A percentile compares a stretch with the other conserved stretches of the same genome.
Evolutionary conservation across 2,329 filamentous ascomycete species (phyloP).

Genomic region (Didymella arachidicola): DNA sequence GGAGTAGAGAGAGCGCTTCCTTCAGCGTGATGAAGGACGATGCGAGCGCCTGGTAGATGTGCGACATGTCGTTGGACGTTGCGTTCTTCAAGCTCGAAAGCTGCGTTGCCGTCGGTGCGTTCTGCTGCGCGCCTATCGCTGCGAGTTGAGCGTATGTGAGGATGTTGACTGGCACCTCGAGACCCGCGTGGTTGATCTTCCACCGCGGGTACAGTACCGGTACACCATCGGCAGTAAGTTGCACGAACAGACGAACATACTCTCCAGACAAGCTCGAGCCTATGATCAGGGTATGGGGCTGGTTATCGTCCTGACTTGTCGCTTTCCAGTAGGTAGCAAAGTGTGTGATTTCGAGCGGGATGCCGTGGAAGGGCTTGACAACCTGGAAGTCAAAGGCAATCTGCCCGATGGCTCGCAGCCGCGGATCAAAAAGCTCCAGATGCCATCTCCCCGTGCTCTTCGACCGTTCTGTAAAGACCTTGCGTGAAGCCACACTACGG

Average conservation of each 20-base stretch:
- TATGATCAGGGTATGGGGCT: slow-evolving; percentile 86
- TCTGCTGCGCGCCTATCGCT: slow-evolving; percentile 52
- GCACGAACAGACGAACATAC: slow-evolving; percentile 89
- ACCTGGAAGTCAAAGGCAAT: slow-evolving; percentile 95
- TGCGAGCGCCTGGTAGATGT: slow-evolving; percentile 75
- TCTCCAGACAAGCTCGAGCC: slow-evolving; percentile 96
- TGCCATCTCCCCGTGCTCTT: slow-evolving; percentile 83
- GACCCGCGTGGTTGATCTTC: slow-evolving; percentile 76
- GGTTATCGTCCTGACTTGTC: slow-evolving; percentile 88
- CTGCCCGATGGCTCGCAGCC: slow-evolving; percentile 88
- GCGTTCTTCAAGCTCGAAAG: slow-evolving; percentile 38
- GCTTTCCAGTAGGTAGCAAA: slow-evolving; percentile 99
- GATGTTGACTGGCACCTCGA: slow-evolving; percentile 83
- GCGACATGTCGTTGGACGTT: slow-evolving; percentile 53
- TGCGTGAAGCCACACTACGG: slow-evolving; percentile 89
- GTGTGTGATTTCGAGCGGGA: slow-evolving; percentile 93
- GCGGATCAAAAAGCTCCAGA: slow-evolving; percentile 89
- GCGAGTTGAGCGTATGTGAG: slow-evolving; percentile 78
- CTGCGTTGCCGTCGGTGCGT: slow-evolving; percentile 33
- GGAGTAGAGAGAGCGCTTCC: slow-evolving; percentile 77
- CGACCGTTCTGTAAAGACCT: slow-evolving; percentile 77
- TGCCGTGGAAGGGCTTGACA: slow-evolving; percentile 92
- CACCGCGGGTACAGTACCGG: slow-evolving; percentile 89
- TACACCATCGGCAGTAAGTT: slow-evolving; percentile 85
- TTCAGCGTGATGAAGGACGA: slow-evolving; percentile 80